Conservation (phyloP, 495 filamentous ascomycete species). For the Antarctomyces pellizariae region DNA sequence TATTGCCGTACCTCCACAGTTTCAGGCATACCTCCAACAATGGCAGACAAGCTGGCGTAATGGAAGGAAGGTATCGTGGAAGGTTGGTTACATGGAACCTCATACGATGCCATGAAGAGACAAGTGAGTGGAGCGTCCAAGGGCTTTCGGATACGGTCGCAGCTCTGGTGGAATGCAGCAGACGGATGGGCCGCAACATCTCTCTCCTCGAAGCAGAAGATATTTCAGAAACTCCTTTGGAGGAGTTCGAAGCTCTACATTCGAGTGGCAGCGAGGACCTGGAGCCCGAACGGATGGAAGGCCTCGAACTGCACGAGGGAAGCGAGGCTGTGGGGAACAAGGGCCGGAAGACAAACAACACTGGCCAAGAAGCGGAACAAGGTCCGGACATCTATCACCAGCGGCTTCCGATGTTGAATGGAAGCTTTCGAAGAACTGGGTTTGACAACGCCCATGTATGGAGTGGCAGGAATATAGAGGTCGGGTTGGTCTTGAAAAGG, state of each 20-base stretch:
- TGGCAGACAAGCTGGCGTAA: conserved; percentile 3
- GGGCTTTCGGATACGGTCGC: conserved; percentile 51
- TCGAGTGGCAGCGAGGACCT: conserved; percentile 11
- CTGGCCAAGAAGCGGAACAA: conserved; percentile 5
- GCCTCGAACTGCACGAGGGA: conserved; percentile 3
- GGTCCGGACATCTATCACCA: conserved; percentile 15
- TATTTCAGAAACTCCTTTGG: no score
- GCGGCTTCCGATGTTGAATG: conserved; percentile 38
- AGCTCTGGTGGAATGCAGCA: conserved; percentile 37
- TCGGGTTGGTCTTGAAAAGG: conserved; percentile 35
- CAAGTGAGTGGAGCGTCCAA: conserved; percentile 65
- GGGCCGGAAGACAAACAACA: conserved; percentile 10
- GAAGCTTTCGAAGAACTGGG: conserved; percentile 21
- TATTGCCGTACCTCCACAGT: background rate
- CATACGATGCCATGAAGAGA: conserved; percentile 41
- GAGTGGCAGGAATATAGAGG: conserved; percentile 42
- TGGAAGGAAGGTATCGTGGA: conserved; percentile 8
- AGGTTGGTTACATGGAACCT: conserved; percentile 42
- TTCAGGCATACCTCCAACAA: background rate
- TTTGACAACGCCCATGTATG: conserved; percentile 31
- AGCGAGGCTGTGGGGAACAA: conserved; percentile 15
- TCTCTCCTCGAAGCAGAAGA: conserved; percentile 9
- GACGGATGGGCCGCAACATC: conserved; percentile 9
- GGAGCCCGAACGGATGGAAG: conserved; percentile 21
- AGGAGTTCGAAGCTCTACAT: background rate